Conservation (phyloP, 2,329 filamentous ascomycete genomes). For the Ceratocystis colombiana region DNA sequence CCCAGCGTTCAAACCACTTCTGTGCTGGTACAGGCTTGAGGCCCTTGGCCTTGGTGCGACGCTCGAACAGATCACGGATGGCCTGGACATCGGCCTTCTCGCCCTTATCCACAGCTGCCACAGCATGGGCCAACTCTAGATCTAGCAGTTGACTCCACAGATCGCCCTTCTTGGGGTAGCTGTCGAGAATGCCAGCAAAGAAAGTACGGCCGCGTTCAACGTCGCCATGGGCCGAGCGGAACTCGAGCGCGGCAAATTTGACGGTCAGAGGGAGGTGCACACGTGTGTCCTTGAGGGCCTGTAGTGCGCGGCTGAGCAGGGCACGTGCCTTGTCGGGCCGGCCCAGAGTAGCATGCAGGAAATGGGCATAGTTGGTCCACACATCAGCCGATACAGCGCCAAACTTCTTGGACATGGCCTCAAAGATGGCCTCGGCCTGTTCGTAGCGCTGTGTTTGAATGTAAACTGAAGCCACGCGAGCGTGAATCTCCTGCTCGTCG, state of each 20-base stretch:
- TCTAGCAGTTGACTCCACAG: constrained; percentile 89
- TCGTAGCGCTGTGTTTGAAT: constrained; percentile 80
- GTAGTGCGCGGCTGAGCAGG: constrained; percentile 71
- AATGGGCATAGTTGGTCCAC: constrained; percentile 92
- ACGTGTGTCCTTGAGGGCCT: constrained; percentile 58
- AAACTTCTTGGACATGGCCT: constrained; percentile 77
- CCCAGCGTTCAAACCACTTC: constrained; percentile 87
- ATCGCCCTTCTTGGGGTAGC: constrained; percentile 81
- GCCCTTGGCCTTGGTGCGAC: constrained; percentile 57
- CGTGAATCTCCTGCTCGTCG: constrained; percentile 78
- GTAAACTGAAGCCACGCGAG: constrained; percentile 85
- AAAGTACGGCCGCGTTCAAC: constrained; percentile 87
- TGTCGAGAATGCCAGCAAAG: constrained; percentile 76
- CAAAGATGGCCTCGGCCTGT: constrained; percentile 84
- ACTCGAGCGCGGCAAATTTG: constrained; percentile 87
- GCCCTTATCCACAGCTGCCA: constrained; percentile 45
- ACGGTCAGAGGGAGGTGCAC: constrained; percentile 61
- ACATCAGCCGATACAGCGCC: constrained; percentile 68
- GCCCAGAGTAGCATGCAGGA: constrained; percentile 65
- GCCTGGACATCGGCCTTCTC: constrained; percentile 45
- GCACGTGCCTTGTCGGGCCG: constrained; percentile 65
- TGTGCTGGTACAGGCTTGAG: constrained; percentile 75
- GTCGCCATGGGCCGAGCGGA: constrained; percentile 70
- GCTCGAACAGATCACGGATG: constrained; percentile 71
- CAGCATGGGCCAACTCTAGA: constrained; percentile 59